Evolutionary conservation across 768 basidiomycete genomes (phyloP), one percentile per base, ranked within the genome.

Genomic region (Trametes meyenii): DNA sequence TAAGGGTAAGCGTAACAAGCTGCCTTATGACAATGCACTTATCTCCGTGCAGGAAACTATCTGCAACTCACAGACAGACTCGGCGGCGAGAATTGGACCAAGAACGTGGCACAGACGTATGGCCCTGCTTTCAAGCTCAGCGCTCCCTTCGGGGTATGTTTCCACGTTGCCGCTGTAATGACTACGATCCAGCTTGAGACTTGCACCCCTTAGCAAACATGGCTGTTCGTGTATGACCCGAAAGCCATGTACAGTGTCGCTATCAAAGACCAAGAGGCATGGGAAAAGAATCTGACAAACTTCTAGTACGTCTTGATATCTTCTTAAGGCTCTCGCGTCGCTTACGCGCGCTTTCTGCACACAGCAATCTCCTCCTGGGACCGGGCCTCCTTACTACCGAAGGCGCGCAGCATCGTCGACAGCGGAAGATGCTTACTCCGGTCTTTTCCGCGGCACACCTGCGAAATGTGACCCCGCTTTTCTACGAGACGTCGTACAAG

Each of bases 201-300:
- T 10, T 21, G 2, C 3, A 10, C 17, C 33, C 39, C 60, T 1
- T 26, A 82, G 81, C 75, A 78, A 49, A 77, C 78, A 58, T 77
- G 79, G 67, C 69, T 84, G 2, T 81, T 82, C 59, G 72, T 83
- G 74, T 45, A 56, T 26, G 83, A 84, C 65, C 79, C 82, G 1
- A 72, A 69, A n/a, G 82, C 83, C 1, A 67, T 84, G 21, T 78
- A 81, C 40, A 76, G 73, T 33, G 79, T 84, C 42, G 62, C 81
- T 12, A 46, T 78, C 12, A 83, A 80, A 61, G 82, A 83, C 40
- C 79, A 79, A 62, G 75, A 79, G 50, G 72, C 74, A 7, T 83
- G 76, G 58, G 81, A 82, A 54, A 78, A 80, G 55, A 76, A 78
- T 0, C 60, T 71, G 0, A 72, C 77, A 0, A 78, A 79, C 60